Evolutionary conservation across 1,284 basidiomycete species (phyloP).

Genomic region (Ceratobasidium papillatum): DNA sequence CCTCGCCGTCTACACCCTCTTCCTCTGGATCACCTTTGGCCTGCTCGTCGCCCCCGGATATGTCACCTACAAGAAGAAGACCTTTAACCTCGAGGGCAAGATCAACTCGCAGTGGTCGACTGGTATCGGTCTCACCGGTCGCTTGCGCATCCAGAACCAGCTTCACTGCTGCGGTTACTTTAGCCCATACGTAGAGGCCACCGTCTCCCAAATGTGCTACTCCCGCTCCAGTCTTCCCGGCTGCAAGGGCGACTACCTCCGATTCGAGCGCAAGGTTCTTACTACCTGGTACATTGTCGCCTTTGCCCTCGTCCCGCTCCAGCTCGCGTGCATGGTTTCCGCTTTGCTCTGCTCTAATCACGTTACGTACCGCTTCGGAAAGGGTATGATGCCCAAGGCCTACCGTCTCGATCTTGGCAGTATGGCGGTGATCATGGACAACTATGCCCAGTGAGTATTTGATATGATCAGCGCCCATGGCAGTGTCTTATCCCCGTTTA

Average conservation of each 20-base stretch:
- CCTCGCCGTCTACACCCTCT: conserved; percentile 69
- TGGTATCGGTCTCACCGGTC: conserved; percentile 60
- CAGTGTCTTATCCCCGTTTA: conserved; percentile 13
- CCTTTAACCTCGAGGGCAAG: conserved; percentile 78
- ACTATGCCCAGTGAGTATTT: conserved; percentile 66
- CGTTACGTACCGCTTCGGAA: conserved; percentile 78
- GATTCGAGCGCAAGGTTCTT: conserved; percentile 62
- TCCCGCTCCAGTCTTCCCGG: conserved; percentile 68
- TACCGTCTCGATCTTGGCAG: conserved; percentile 69
- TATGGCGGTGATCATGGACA: conserved; percentile 78
- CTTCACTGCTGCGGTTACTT: conserved; percentile 76
- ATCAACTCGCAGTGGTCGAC: conserved; percentile 74
- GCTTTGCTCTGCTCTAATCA: conserved; percentile 73
- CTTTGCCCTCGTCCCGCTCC: conserved; percentile 66
- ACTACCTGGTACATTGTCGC: conserved; percentile 63
- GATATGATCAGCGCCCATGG: not conserved
- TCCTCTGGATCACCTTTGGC: conserved; percentile 71
- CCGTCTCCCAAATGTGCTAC: conserved; percentile 69
- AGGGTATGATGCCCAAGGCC: conserved; percentile 78
- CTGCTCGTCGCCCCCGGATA: conserved; percentile 74
- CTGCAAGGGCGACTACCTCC: conserved; percentile 67
- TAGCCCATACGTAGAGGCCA: conserved; percentile 72
- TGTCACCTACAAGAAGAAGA: conserved; percentile 68
- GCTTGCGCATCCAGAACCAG: conserved; percentile 69
- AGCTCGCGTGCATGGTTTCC: conserved; percentile 64